Conservation (phyloP, 140 eudicot species). For the Eryngium alpinum region DNA sequence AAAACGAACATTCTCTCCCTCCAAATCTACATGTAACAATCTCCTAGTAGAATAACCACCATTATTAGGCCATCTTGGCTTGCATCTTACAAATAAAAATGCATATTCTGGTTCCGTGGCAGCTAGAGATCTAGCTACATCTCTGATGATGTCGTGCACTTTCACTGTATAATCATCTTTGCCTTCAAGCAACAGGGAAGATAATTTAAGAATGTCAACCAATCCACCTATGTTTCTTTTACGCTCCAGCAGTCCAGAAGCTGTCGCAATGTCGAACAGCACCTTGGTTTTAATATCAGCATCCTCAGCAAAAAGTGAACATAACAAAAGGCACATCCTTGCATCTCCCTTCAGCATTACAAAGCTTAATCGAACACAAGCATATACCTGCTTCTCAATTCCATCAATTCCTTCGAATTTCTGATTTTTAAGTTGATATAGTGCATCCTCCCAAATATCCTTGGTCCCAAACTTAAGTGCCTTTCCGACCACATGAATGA, state of each 20-base stretch:
- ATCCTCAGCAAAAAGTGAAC: slow-evolving; percentile 21
- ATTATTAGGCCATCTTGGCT: not conserved
- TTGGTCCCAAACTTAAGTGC: not conserved
- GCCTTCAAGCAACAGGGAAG: slow-evolving; percentile 7
- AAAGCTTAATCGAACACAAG: slow-evolving; percentile 4
- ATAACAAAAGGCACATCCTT: slow-evolving; percentile 8
- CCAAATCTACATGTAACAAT: not conserved
- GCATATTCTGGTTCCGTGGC: not conserved
- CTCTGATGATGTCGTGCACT: slow-evolving; percentile 10
- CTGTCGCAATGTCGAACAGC: not conserved
- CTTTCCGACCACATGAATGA: slow-evolving; percentile 6
- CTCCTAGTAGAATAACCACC: no score
- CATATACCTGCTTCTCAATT: not conserved
- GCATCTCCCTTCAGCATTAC: not conserved
- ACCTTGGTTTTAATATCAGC: not conserved
- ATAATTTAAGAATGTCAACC: not conserved
- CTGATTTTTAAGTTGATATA: not conserved
- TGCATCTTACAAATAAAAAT: not conserved
- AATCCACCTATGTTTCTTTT: not conserved
- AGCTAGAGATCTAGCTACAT: not conserved
- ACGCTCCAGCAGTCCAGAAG: not conserved
- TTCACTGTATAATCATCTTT: not conserved
- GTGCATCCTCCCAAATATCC: not conserved
- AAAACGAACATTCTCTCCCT: not conserved
- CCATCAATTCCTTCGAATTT: not conserved